Conservation (phyloP, 257 asterid genomes). For the Agastache rugosa region DNA sequence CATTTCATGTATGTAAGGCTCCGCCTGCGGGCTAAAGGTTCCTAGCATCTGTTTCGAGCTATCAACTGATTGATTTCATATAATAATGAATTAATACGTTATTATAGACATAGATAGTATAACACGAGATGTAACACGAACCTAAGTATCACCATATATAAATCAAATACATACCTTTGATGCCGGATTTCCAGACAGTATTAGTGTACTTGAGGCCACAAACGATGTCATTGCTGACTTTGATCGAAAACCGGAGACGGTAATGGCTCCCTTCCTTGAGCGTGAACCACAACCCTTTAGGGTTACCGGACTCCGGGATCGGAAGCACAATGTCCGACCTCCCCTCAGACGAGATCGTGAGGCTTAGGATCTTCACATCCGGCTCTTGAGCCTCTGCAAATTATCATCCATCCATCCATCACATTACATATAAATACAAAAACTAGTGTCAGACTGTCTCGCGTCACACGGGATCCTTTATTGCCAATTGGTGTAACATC, state of each 20-base stretch:
- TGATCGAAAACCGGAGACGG: constrained; percentile 48
- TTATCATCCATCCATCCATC: not conserved
- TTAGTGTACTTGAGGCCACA: constrained; percentile 57
- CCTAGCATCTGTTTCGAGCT: constrained; percentile 58
- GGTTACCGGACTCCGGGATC: constrained; percentile 45
- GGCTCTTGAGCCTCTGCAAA: constrained; percentile 52
- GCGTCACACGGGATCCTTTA: too few species aligned
- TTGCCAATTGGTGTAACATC: too few species aligned
- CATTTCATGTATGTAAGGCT: constrained; percentile 52
- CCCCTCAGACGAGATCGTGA: constrained; percentile 42
- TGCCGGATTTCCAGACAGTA: constrained; percentile 57
- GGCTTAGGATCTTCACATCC: constrained; percentile 51
- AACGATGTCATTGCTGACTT: constrained; percentile 57
- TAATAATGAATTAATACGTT: not conserved
- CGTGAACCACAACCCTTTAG: constrained; percentile 55
- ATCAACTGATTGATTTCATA: constrained; percentile 38
- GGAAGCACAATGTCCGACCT: constrained; percentile 47
- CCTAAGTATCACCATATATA: too few species aligned
- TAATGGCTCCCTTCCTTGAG: constrained; percentile 57
- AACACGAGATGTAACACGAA: not conserved
- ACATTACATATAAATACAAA: too few species aligned
- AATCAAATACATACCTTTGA: constrained; percentile 41
- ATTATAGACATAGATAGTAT: too few species aligned
- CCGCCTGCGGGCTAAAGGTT: constrained; percentile 60
- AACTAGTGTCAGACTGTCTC: too few species aligned